Evolutionary conservation across 768 basidiomycete genomes (phyloP).

Genomic region (Rickenella mellea): DNA sequence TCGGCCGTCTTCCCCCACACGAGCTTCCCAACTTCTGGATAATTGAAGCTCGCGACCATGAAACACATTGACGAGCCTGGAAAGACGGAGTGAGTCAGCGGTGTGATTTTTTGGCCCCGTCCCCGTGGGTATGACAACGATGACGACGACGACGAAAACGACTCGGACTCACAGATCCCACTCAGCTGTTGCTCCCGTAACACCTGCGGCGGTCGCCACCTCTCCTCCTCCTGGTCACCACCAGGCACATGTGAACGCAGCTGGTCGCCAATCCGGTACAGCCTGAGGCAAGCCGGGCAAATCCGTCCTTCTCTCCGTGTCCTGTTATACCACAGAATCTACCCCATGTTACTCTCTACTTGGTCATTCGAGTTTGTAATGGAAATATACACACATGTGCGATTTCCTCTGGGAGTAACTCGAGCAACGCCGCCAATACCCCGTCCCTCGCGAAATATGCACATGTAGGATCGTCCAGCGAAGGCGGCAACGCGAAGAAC

Average conservation of each 20-base stretch:
- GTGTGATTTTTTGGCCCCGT: no score
- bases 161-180: slow-evolving; percentile 53
- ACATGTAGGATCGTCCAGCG: slow-evolving; percentile 56
- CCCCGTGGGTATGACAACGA: slow-evolving; percentile 3
- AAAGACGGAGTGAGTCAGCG: background rate
- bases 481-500: slow-evolving; percentile 60
- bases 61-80: slow-evolving; percentile 76
- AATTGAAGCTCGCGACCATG: slow-evolving; percentile 57
- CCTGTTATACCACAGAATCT: slow-evolving; percentile 85
- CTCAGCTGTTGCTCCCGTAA: slow-evolving; percentile 60
- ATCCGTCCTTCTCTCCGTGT: slow-evolving; percentile 60
- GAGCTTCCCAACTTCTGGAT: slow-evolving; percentile 51
- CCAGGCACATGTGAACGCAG: slow-evolving; percentile 33
- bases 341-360: no score
- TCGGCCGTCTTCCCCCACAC: slow-evolving; percentile 63
- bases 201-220: slow-evolving; percentile 16
- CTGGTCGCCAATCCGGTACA: slow-evolving; percentile 62
- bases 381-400: slow-evolving; percentile 45
- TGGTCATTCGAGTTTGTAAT: background rate
- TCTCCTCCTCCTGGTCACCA: slow-evolving; percentile 7
- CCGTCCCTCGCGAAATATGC: slow-evolving; percentile 73
- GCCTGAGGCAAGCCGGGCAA: slow-evolving; percentile 68
- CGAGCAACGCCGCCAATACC: slow-evolving; percentile 62
- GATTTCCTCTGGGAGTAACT: slow-evolving; percentile 60
- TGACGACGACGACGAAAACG: background rate